Evolutionary conservation across 164 flowering plant species (phyloP), one percentile per base, ranked within the genome.

Genomic region (Piper betle): DNA sequence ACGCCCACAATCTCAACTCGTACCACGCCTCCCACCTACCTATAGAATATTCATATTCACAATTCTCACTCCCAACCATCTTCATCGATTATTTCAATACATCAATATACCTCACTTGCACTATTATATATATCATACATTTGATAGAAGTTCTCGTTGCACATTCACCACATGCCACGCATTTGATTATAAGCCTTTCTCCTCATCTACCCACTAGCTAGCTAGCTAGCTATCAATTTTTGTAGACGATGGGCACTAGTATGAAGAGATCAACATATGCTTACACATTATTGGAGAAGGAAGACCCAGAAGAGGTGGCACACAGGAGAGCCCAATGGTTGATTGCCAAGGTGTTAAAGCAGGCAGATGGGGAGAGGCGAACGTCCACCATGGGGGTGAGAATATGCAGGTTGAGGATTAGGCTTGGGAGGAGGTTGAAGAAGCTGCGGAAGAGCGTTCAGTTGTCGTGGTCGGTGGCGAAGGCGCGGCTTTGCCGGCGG

Each of bases 321-420:
- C 89, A 80, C 53, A 59, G 84, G 33, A 64, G 69, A 57, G 94
- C 94, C 0, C 91, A 85, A 70, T 86, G 82, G 72, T 73, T 86
- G 89, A 86, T 86, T 63, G 77, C 79, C 63, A 84, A 81, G 66
- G 67, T 64, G 7, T 59, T 89, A 54, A 67, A 82, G 62, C 62
- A 72, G 64, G 91, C 79, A 0, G 87, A 85, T 69, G 33, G 56
- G 7, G 52, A 42, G 48, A 67, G 73, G 60, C 68, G 67, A 48
- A 64, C 72, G 0, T 72, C 80, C 1, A 61, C 68, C 54, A 5
- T 75, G 65, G 68, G 81, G 46, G 66, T 86, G 63, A 85, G 81
- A 62, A 71, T 85, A 5, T 62, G 70, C 39, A 81, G 63, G 67
- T 59, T 86, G 70, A 85, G 79, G 78, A 69, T 89, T 9, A 86